These are phyloP conservation scores for Fusarium paranaense DNA, from an alignment of 2,329 filamentous ascomycete genomes.

Conservation along the genomic window DNA sequence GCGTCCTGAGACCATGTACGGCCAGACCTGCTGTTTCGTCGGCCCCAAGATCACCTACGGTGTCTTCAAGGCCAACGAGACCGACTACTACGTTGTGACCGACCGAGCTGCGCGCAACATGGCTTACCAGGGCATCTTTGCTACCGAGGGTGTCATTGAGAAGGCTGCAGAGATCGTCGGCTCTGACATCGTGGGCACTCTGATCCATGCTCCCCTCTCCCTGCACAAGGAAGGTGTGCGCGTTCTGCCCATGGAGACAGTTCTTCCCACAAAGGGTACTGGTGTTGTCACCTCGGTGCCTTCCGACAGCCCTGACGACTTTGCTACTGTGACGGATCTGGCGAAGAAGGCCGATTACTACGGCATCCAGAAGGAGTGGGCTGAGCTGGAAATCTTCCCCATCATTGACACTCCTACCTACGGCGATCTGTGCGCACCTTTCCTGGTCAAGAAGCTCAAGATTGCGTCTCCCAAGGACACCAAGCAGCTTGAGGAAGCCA, in stretches of 20 bases:
- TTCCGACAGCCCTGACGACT: slow-evolving; percentile 94
- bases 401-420: slow-evolving; percentile 92
- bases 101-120: slow-evolving; percentile 93
- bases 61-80: slow-evolving; percentile 81
- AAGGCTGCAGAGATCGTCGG: slow-evolving; percentile 82
- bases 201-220: slow-evolving; percentile 90
- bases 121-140: slow-evolving; percentile 91
- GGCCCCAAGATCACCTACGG: slow-evolving; percentile 91
- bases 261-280: slow-evolving; percentile 93
- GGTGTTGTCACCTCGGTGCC: slow-evolving; percentile 96
- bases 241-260: slow-evolving; percentile 94
- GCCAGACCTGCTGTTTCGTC: slow-evolving; percentile 95
- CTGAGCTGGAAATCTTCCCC: slow-evolving; percentile 86
- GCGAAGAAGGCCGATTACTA: slow-evolving; percentile 97
- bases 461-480: slow-evolving; percentile 96
- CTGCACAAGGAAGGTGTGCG: slow-evolving; percentile 85
- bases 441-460: slow-evolving; percentile 91
- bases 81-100: slow-evolving; percentile 86
- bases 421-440: slow-evolving; percentile 84
- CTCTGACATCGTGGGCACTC: slow-evolving; percentile 85
- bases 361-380: slow-evolving; percentile 96
- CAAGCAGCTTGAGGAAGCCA: slow-evolving; percentile 89
- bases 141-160: slow-evolving; percentile 79
- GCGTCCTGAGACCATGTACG: slow-evolving; percentile 98
- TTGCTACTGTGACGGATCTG: slow-evolving; percentile 86